phyloP scores from a whole-genome alignment of 2,329 filamentous ascomycete species.

The Alternaria sp. region DNA sequence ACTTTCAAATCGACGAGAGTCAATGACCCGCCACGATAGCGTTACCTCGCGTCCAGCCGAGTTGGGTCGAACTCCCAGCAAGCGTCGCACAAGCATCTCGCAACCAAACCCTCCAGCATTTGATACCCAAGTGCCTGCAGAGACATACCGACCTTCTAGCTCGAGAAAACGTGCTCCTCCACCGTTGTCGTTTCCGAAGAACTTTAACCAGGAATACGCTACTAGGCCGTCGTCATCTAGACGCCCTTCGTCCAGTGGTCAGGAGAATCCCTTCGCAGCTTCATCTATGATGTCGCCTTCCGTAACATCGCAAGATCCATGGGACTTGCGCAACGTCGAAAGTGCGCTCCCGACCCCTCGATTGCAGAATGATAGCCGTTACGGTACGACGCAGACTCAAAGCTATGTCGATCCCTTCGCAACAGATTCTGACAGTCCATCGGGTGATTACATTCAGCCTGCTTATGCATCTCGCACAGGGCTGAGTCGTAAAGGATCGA shows the following conservation, averaged over 20 bases:
- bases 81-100: slow-evolving; percentile 33
- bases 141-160: slow-evolving; percentile 26
- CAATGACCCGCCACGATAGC: slow-evolving; percentile 32
- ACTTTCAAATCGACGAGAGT: slow-evolving; percentile 22
- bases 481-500: slow-evolving; percentile 12
- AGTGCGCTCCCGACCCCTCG: slow-evolving; percentile 28
- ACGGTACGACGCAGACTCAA: slow-evolving; percentile 18
- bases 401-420: slow-evolving; percentile 28
- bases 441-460: slow-evolving; percentile 7
- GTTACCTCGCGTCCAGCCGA: slow-evolving; percentile 25
- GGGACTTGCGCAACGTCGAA: slow-evolving; percentile 35
- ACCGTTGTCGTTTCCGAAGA: slow-evolving; percentile 28
- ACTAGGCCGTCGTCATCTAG: slow-evolving; percentile 33
- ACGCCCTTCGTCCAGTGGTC: slow-evolving; percentile 26
- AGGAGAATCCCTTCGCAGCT: slow-evolving; percentile 31
- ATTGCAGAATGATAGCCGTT: not conserved
- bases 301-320: slow-evolving; percentile 29
- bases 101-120: slow-evolving; percentile 31
- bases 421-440: slow-evolving; percentile 12
- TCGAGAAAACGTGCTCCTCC: slow-evolving; percentile 27
- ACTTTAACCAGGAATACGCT: slow-evolving; percentile 21
- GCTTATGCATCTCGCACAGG: slow-evolving; percentile 7
- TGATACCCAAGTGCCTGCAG: slow-evolving; percentile 19
- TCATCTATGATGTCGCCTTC: slow-evolving; percentile 12
- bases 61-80: slow-evolving; percentile 27